A percentile compares a stretch with the other conserved stretches of the same genome.
Evolutionary conservation across 495 filamentous ascomycete genomes (phyloP).

Genomic region (Parachaetomium inaequale): DNA sequence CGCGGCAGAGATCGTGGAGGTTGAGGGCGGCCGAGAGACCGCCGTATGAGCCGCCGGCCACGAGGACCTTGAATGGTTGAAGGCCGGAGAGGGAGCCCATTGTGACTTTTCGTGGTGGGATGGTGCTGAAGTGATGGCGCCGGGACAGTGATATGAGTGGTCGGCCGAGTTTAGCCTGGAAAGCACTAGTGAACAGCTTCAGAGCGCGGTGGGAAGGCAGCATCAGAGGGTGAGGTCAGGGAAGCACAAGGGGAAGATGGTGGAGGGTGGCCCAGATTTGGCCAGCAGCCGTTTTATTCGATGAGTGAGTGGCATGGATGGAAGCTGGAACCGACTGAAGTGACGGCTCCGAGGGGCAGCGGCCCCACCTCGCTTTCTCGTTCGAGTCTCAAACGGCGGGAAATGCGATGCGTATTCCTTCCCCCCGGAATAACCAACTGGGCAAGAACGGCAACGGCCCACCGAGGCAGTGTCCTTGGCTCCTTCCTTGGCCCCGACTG

Average conservation of each 20-base stretch:
- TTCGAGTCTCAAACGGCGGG: not conserved
- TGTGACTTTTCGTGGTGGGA: not conserved
- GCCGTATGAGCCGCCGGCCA: constrained; percentile 64
- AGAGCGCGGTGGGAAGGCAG: not conserved
- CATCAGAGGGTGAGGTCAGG: not conserved
- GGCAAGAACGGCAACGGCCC: not conserved
- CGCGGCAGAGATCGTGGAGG: constrained; percentile 56
- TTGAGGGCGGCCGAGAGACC: constrained; percentile 60
- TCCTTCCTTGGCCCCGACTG: not conserved
- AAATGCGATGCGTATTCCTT: not conserved
- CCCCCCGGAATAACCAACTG: not conserved
- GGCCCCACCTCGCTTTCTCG: not conserved
- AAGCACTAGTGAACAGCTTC: not conserved
- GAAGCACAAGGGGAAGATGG: not conserved
- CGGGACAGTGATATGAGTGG: not conserved
- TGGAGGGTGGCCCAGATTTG: not conserved
- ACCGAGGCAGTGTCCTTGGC: not conserved
- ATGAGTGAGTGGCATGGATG: not conserved
- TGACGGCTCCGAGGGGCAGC: not conserved
- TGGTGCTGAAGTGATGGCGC: not conserved
- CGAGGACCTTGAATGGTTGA: constrained; percentile 40
- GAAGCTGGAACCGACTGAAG: not conserved
- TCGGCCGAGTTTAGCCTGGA: not conserved
- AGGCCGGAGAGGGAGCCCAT: constrained; percentile 21
- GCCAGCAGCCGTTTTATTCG: not conserved